Base-by-base conservation (phyloP, 768 basidiomycete species). In the Lactarius trivialis region DNA sequence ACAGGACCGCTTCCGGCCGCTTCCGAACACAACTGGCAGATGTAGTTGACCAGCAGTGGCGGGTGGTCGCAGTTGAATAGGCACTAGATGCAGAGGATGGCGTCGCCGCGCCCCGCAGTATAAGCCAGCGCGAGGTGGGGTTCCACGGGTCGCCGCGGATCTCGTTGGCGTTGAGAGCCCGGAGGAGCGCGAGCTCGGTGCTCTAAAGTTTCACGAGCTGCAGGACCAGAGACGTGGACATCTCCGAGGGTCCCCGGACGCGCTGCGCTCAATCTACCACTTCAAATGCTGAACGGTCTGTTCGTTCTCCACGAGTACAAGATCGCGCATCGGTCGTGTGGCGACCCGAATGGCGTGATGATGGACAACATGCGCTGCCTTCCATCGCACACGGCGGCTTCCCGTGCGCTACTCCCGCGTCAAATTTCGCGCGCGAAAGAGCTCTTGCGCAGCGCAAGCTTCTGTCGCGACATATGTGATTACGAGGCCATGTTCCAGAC, bases 91-190 rank as follows among this genome's bases (percentile, higher is more conserved):
- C 77, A 79, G 7, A 82, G 67, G 55, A 77, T 78, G 32, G 71
- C 67, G 15, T 76, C 74, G n/a, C 70, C 76, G 32, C 78, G 75
- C 60, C 79, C 75, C 0, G 81, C 75, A 1, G 76, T 76, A 60
- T 75, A 72, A 80, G 68, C 11, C 82, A 71, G 49, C 78, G 79
- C 6, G 81, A 81, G 7, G 75, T 71, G 6, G 81, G 77, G 64
- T 83, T 83, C 82, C 82, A 82, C 0, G 82, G 82, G 66, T 83
- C 82, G 51, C 71, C 67, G 15, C 82, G 77, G 7, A 73, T 68
- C 41, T 78, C 77, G n/a, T 73, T 71, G 17, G 76, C 72, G 61
- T 82, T 82, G 58, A 82, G 74, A 17, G 76, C 73, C 19, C 77
- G 71, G 12, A 80, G 68, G 12, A 82, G 65, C 28, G 72, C 64